These are phyloP conservation scores for Ganoderma lucidum DNA, from an alignment of 1,284 basidiomycete genomes.

Conservation along the genomic window DNA sequence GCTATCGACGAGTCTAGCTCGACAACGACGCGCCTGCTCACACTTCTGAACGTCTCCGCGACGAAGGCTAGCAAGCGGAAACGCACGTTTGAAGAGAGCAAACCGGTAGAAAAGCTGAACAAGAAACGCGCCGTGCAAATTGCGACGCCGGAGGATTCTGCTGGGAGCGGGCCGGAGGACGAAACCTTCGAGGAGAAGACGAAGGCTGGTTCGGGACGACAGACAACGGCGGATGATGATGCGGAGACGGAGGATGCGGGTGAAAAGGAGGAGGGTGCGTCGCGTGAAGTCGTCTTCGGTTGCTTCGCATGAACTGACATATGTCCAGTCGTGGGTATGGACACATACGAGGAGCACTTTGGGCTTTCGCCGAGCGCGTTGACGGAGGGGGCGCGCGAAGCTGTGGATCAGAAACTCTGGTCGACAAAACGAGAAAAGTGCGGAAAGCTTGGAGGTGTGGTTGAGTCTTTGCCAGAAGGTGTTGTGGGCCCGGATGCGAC, in stretches of 20 bases:
- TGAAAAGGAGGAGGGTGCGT: constrained; percentile 19
- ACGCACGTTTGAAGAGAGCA: constrained; percentile 51
- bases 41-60: constrained; percentile 93
- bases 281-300: background rate
- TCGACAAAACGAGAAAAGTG: constrained; percentile 49
- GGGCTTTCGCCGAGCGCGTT: constrained; percentile 58
- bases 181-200: constrained; percentile 12
- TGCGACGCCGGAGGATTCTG: constrained; percentile 21
- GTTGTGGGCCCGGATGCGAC: constrained; percentile 34
- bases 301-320: background rate
- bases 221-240: constrained; percentile 35
- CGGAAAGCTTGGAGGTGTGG: constrained; percentile 60
- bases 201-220: constrained; percentile 33
- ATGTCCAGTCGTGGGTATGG: constrained; percentile 32
- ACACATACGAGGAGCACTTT: constrained; percentile 73
- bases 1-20: constrained; percentile 49
- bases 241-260: constrained; percentile 33
- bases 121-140: constrained; percentile 51
- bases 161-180: constrained; percentile 9
- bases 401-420: constrained; percentile 63
- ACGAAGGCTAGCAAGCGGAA: constrained; percentile 70
- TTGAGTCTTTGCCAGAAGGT: constrained; percentile 58
- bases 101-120: constrained; percentile 68
- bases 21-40: constrained; percentile 86
- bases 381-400: constrained; percentile 53